Base-by-base conservation (phyloP, 2,329 filamentous ascomycete genomes). In the Trichoderma sp. region DNA sequence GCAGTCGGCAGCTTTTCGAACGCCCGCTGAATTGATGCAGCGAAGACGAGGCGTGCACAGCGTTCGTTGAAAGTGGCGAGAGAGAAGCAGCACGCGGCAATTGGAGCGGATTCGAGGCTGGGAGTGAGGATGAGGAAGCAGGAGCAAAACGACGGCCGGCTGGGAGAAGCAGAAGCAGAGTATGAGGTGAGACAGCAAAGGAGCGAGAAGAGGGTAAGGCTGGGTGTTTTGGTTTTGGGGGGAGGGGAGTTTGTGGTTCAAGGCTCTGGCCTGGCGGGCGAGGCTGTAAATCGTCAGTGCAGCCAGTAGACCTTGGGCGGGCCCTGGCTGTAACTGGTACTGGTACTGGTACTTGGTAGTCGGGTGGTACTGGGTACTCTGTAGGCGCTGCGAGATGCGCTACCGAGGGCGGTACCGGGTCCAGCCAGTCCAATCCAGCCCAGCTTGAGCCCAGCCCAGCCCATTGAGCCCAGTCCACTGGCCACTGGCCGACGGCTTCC, bases 181-280 rank as follows among this genome's bases (percentile, higher is more conserved):
- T 20, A 50, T 50, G 61, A 71, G 71, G 68, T 68, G 74, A 74
- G 72, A 69, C 73, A 72, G 73, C 76, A 75, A 76, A 72, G 73
- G 65, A 63, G 73, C 76, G 75, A 76, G 75, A 76, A 76, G 78
- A 76, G 47, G 43, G 70, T 71, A 59, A 61, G 64, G 70, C 65
- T 71, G 69, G 61, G 17, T 63, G 43, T 17, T 61, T 50, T n/a
- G 68, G 43, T 17, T 59, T 47, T n/a, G 68, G 68, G 47, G 39
- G 53, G 43, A 43, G 61, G 59, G 68, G 68, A 57, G 20, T 26
- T 43, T 43, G 36, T 61, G 58, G 36, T 53, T 62, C 55, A 70
- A 70, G 68, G 68, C 68, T 70, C 28, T 70, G 59, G 61, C 32
- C 28, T 70, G 59, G 61, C 50, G 66, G 68, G 68, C 69, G 53